Evolutionary conservation across 164 flowering plant species (phyloP).

Genomic region (Protea cynaroides): DNA sequence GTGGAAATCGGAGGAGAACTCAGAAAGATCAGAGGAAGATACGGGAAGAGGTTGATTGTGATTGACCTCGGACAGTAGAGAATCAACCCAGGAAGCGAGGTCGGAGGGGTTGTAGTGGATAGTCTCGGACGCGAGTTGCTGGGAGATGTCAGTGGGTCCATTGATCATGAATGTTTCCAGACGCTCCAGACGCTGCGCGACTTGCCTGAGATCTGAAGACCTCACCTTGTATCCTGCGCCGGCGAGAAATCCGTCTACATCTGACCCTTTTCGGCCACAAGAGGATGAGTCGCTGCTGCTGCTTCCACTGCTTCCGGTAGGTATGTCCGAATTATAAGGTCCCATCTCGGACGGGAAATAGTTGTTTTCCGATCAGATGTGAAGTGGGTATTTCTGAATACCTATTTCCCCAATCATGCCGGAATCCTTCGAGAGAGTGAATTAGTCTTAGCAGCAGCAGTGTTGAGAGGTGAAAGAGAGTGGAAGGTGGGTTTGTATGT

Average conservation of each 20-base stretch:
- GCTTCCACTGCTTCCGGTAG: too few relatives aligned
- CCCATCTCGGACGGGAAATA: constrained; percentile 17
- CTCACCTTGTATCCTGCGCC: constrained; percentile 62
- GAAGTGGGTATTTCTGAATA: background rate
- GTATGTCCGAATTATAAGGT: constrained; percentile 19
- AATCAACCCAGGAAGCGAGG: constrained; percentile 61
- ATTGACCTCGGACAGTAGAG: constrained; percentile 46
- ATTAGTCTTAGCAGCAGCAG: too few relatives aligned
- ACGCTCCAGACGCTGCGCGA: constrained; percentile 52
- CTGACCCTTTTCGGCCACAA: constrained; percentile 12
- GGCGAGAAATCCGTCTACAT: constrained; percentile 49
- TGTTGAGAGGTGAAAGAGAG: too few relatives aligned
- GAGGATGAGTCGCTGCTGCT: constrained; percentile 24
- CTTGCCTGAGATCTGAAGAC: constrained; percentile 51
- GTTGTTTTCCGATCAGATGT: background rate
- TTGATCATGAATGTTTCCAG: constrained; percentile 51
- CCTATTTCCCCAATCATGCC: background rate
- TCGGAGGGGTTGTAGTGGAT: constrained; percentile 73
- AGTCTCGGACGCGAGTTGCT: constrained; percentile 33
- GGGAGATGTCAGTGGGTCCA: constrained; percentile 33
- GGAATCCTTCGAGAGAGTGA: background rate
- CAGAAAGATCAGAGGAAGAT: constrained; percentile 8
- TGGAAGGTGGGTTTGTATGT: too few relatives aligned
- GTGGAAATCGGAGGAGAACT: constrained; percentile 1
- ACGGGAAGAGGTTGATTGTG: constrained; percentile 13